Conservation (phyloP, 2,329 filamentous ascomycete species). For the Apiospora aurea region DNA sequence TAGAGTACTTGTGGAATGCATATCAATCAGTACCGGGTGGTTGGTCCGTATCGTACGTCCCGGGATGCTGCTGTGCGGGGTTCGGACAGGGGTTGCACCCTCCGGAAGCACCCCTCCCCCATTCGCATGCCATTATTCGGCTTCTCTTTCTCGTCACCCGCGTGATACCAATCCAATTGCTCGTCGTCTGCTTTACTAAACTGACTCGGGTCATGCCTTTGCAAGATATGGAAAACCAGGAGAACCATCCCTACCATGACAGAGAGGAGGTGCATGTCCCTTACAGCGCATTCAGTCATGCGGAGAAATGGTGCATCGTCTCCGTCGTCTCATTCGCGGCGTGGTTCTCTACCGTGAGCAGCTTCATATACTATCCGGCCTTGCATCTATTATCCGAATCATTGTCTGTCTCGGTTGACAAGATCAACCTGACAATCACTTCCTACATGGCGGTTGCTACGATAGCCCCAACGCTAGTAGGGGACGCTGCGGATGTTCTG, state of each 20-base stretch:
- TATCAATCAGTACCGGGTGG: no score
- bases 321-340: slow-evolving; percentile 26
- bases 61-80: neutral
- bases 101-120: no score
- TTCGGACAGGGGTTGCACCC: neutral
- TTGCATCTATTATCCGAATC: slow-evolving; percentile 24
- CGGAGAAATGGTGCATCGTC: slow-evolving; percentile 27
- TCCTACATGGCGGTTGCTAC: slow-evolving; percentile 29
- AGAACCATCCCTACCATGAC: neutral
- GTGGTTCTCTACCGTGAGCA: slow-evolving; percentile 28
- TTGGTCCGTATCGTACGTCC: no score
- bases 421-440: slow-evolving; percentile 33
- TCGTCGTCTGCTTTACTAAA: no score
- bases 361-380: slow-evolving; percentile 32
- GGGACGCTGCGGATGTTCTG: slow-evolving; percentile 29
- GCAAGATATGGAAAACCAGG: neutral
- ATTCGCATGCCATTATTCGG: no score
- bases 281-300: neutral
- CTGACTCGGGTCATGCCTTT: no score
- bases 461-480: slow-evolving; percentile 26
- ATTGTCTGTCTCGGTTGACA: slow-evolving; percentile 26
- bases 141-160: no score
- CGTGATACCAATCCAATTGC: no score
- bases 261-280: neutral
- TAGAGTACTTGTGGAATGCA: no score